phyloP scores from a whole-genome alignment of 2,329 filamentous ascomycete species.

The Penicillium fuscoglaucum region DNA sequence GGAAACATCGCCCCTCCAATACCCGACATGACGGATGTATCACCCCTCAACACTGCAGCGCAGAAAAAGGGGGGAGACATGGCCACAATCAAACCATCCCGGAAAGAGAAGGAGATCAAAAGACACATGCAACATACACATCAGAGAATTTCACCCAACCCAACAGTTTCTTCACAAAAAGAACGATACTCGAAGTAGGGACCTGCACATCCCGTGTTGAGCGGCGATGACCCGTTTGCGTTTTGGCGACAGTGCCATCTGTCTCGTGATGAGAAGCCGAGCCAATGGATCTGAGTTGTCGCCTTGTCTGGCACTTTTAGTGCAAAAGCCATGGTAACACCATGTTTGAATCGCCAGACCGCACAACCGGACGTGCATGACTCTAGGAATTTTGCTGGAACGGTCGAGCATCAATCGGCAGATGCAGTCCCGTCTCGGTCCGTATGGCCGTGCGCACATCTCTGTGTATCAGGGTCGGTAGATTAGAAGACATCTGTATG shows the following conservation, averaged over 20 bases:
- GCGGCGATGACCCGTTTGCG: constrained; percentile 18
- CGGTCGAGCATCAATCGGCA: constrained; percentile 14
- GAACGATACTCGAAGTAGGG: constrained; percentile 3
- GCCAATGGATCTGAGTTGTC: constrained; percentile 16
- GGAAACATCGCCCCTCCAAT: constrained; percentile 17
- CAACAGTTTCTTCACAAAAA: neutral
- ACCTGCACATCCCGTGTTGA: constrained; percentile 8
- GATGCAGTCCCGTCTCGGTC: constrained; percentile 24
- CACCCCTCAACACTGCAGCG: constrained; percentile 7
- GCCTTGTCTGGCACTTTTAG: constrained; percentile 11
- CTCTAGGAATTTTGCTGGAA: constrained; percentile 18
- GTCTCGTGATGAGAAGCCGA: constrained; percentile 21
- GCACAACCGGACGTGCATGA: constrained; percentile 25
- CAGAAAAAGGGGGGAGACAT: constrained; percentile 6
- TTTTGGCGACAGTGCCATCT: constrained; percentile 7
- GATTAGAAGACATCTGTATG: neutral
- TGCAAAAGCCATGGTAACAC: constrained; percentile 25
- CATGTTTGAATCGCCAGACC: constrained; percentile 16
- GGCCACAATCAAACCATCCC: constrained; percentile 17
- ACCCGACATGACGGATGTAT: constrained; percentile 17
- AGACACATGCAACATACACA: constrained; percentile 9
- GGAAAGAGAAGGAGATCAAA: constrained; percentile 16
- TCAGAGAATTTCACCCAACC: neutral
- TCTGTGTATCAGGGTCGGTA: constrained; percentile 12
- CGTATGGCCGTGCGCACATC: constrained; percentile 20